Evolutionary conservation across 352 stramenopile genomes (phyloP), one percentile per base, ranked within the genome.

Genomic region (Phytophthora nicotianae): DNA sequence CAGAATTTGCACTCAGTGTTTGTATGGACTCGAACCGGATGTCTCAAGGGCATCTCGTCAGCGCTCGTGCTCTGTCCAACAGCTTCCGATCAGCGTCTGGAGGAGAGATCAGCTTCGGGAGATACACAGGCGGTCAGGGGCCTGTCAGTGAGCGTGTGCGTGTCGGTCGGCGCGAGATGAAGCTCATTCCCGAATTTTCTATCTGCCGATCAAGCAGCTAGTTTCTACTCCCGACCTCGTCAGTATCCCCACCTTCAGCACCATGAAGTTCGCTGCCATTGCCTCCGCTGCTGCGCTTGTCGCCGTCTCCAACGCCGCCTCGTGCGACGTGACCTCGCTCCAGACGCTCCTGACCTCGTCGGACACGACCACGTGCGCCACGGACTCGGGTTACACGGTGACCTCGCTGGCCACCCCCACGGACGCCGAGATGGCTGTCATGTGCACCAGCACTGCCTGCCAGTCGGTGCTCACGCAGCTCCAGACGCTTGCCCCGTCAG

Each of bases 371-470:
- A 56, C 48, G 38, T 80, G 72, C 47, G 23, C 54, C 26, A 45
- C 53, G 21, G 60, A 69, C 32, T 80, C 72, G 5, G 64, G 64
- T 20, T 80, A 80, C 57, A 50, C 53, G 11, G 52, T 74, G 33
- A 72, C 60, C 17, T 80, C 72, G 50, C 53, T 77, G 38, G 19
- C 42, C 29, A 54, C 66, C n/a, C 71, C 72, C 5, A 61, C 66
- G n/a, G 57, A 65, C 23, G 46, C 53, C 27, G 26, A 72, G 58
- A 52, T 72, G 51, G 16, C 43, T 21, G 46, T 58, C 48, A 80
- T 80, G 59, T 80, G 72, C 60, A 51, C 60, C 21, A 72, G 47
- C 60, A 51, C 57, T 20, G 53, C 64, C 5, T 80, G 72, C 50
- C 66, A 68, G 47, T 59, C 61, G 40, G 46, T 77, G 50, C 48